These are phyloP conservation scores for Lentinula detonsa DNA, from an alignment of 768 basidiomycete species.

Conservation along the genomic window DNA sequence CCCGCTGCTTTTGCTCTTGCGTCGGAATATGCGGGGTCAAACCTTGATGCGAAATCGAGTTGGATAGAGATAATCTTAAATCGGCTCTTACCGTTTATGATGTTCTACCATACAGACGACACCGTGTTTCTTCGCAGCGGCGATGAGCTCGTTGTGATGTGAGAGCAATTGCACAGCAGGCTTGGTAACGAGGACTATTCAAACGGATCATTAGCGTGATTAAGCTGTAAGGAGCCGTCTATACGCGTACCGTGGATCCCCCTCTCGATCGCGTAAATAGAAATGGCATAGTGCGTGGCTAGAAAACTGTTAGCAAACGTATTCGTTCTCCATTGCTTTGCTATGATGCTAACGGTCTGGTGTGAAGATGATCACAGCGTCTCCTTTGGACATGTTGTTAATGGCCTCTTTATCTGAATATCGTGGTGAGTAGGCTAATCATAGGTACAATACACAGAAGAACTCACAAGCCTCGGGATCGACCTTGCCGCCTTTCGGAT, in stretches of 20 bases:
- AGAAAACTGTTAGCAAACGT: background rate
- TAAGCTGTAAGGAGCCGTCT: background rate
- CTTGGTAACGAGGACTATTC: slow-evolving; percentile 72
- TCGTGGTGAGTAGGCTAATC: background rate
- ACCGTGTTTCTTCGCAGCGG: slow-evolving; percentile 70
- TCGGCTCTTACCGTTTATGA: slow-evolving; percentile 62
- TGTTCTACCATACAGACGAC: slow-evolving; percentile 94
- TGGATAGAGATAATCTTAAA: background rate
- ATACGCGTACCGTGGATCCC: slow-evolving; percentile 54
- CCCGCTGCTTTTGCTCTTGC: slow-evolving; percentile 70
- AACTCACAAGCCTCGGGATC: slow-evolving; percentile 80
- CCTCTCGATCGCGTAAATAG: slow-evolving; percentile 79
- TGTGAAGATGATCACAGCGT: slow-evolving; percentile 91
- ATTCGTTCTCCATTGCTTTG: background rate
- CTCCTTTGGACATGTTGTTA: slow-evolving; percentile 68
- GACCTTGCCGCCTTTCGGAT: slow-evolving; percentile 61
- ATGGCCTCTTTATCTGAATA: slow-evolving; percentile 75
- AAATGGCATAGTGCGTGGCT: slow-evolving; percentile 84
- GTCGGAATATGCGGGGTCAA: slow-evolving; percentile 91
- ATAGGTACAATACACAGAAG: background rate
- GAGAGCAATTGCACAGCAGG: slow-evolving; percentile 83
- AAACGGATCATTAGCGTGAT: background rate
- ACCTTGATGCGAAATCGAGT: slow-evolving; percentile 29
- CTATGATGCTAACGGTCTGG: slow-evolving; percentile 65
- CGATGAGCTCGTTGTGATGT: slow-evolving; percentile 76